Percentiles rank a stretch among this genome's conserved stretches.
Evolutionary conservation across 2,329 filamentous ascomycete species (phyloP).

Genomic region (Pseudogymnoascus sp.): DNA sequence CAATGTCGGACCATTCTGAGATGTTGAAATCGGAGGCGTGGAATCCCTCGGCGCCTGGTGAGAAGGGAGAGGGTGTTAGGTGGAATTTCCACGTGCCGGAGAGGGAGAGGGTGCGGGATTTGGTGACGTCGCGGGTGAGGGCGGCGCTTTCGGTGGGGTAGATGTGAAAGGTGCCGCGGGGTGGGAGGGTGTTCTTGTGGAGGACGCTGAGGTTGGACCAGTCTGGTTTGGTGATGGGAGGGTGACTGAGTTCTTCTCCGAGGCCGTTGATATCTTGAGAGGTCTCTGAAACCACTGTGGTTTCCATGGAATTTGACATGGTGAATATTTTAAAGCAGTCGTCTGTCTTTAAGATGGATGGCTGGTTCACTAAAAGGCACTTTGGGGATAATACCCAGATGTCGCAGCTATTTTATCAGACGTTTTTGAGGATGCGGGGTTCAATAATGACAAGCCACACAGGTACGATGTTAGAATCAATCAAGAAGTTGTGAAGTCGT

Average conservation of each 20-base stretch:
- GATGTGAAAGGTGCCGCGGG: conserved; percentile 49
- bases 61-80: conserved; percentile 21
- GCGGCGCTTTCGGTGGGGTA: conserved; percentile 43
- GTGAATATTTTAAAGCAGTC: neutral
- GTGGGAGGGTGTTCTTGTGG: conserved; percentile 50
- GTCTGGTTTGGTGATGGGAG: conserved; percentile 37
- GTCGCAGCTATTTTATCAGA: neutral
- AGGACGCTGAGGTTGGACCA: conserved; percentile 55
- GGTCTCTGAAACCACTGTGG: neutral
- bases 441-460: neutral
- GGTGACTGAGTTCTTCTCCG: neutral
- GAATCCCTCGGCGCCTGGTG: conserved; percentile 19
- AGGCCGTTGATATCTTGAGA: neutral
- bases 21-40: conserved; percentile 17
- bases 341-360: too few relatives aligned
- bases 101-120: conserved; percentile 31
- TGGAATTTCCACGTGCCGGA: conserved; percentile 26
- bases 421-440: neutral
- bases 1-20: conserved; percentile 38
- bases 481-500: neutral
- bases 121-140: conserved; percentile 33
- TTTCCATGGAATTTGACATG: neutral
- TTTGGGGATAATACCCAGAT: neutral
- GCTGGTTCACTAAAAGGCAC: neutral
- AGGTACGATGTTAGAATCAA: neutral